Evolutionary conservation across 164 flowering plant species (phyloP).

Genomic region (Tetrastigma voinierianum): DNA sequence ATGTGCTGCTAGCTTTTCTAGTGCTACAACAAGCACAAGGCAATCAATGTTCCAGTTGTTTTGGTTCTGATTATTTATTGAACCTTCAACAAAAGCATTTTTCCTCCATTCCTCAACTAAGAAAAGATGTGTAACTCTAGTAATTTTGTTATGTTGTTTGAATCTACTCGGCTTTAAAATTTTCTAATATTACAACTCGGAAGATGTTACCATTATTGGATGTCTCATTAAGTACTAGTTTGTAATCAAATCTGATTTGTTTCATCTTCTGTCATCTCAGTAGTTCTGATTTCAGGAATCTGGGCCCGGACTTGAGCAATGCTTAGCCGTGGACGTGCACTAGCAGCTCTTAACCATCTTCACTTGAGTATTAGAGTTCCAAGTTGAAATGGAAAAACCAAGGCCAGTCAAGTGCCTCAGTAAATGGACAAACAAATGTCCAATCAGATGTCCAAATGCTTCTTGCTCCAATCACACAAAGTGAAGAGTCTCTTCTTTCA

Average conservation of each 20-base stretch:
- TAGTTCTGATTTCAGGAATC: conserved; percentile 49
- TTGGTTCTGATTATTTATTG: too few species aligned
- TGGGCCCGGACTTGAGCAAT: conserved; percentile 80
- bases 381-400: conserved; percentile 47
- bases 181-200: neutral
- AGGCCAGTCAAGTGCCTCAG: conserved; percentile 40
- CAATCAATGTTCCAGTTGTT: neutral
- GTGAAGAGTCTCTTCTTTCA: conserved; percentile 77
- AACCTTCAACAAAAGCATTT: too few species aligned
- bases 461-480: conserved; percentile 66
- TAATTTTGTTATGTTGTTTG: neutral
- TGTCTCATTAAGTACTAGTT: neutral
- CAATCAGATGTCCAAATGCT: conserved; percentile 83
- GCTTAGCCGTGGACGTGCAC: conserved; percentile 94
- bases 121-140: too few species aligned
- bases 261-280: neutral
- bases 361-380: conserved; percentile 59
- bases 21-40: neutral
- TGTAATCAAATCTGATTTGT: neutral
- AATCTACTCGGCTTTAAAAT: neutral
- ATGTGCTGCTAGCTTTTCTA: neutral
- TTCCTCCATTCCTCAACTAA: too few species aligned
- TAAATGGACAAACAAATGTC: conserved; percentile 56
- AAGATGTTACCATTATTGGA: conserved; percentile 1
- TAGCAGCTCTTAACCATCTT: conserved; percentile 84